These are phyloP conservation scores for Xylariaceae sp. DNA, from an alignment of 2,329 filamentous ascomycete species.

Conservation along the genomic window DNA sequence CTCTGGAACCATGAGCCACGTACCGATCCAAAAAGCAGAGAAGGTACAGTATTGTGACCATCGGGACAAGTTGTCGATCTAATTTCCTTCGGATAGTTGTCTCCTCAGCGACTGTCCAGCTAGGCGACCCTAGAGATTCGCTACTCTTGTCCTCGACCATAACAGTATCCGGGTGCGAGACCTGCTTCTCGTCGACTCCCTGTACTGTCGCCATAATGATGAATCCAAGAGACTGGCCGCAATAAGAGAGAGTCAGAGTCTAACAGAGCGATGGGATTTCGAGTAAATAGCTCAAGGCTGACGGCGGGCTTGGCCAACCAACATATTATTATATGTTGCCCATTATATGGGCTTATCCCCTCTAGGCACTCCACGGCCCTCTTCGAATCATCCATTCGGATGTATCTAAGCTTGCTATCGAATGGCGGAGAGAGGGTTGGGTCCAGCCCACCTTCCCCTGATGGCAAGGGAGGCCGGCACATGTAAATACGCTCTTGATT, in stretches of 20 bases:
- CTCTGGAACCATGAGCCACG: neutral
- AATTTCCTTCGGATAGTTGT: constrained; percentile 55
- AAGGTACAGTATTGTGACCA: constrained; percentile 59
- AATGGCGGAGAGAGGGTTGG: constrained; percentile 8
- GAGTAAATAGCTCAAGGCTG: neutral
- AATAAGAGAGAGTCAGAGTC: neutral
- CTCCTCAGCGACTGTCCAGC: constrained; percentile 59
- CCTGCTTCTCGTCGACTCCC: constrained; percentile 30
- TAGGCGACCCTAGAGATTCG: constrained; percentile 38
- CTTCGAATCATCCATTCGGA: constrained; percentile 14
- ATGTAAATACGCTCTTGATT: constrained; percentile 32
- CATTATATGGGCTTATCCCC: neutral
- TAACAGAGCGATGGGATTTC: neutral
- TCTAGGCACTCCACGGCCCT: constrained; percentile 2
- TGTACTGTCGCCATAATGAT: constrained; percentile 34
- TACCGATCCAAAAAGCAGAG: constrained; percentile 55
- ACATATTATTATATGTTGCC: constrained; percentile 6
- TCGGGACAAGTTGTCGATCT: constrained; percentile 57
- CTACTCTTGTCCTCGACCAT: constrained; percentile 38
- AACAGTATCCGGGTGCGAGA: constrained; percentile 34
- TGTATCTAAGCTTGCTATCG: neutral
- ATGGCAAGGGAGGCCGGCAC: constrained; percentile 30
- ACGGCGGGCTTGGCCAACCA: neutral
- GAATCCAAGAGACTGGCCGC: constrained; percentile 1
- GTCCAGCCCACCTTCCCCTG: constrained; percentile 6